Percentiles rank a stretch among this genome's conserved stretches.
These are phyloP conservation scores for Leucocoprinus birnbaumii DNA, from an alignment of 768 basidiomycete species.

Conservation along the genomic window DNA sequence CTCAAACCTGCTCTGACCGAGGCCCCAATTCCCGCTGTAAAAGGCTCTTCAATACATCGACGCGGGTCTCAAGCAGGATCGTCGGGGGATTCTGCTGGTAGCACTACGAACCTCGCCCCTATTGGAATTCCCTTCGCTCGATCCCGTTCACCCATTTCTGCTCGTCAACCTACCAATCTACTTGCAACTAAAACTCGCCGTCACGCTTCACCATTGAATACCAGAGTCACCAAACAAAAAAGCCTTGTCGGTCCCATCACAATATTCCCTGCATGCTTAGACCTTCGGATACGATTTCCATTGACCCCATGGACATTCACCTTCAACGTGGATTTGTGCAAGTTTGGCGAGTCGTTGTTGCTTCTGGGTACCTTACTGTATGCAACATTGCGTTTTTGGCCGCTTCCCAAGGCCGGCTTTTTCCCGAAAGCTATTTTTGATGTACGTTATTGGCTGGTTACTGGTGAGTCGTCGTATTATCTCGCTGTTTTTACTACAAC, in stretches of 20 bases:
- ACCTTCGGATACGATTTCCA: slow-evolving; percentile 42
- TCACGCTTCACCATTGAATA: slow-evolving; percentile 11
- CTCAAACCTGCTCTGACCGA: slow-evolving; percentile 13
- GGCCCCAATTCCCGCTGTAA: slow-evolving; percentile 13
- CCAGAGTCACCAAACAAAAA: slow-evolving; percentile 1
- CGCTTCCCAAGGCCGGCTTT: slow-evolving; percentile 21
- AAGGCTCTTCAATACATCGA: slow-evolving; percentile 18
- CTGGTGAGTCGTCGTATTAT: slow-evolving; percentile 36
- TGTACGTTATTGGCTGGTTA: slow-evolving; percentile 43
- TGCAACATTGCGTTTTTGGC: slow-evolving; percentile 47
- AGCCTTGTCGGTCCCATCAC: slow-evolving; percentile 17
- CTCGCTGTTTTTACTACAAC: slow-evolving; percentile 4
- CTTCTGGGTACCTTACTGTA: slow-evolving; percentile 62
- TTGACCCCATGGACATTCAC: slow-evolving; percentile 36
- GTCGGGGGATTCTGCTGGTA: slow-evolving; percentile 37
- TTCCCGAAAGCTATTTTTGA: slow-evolving; percentile 21
- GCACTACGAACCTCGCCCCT: slow-evolving; percentile 19
- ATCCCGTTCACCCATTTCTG: slow-evolving; percentile 64
- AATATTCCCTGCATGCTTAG: slow-evolving; percentile 47
- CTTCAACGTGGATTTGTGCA: slow-evolving; percentile 60
- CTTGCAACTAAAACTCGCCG: slow-evolving; percentile 7
- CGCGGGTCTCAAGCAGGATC: slow-evolving; percentile 29
- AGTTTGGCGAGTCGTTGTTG: slow-evolving; percentile 60
- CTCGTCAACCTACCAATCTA: slow-evolving; percentile 25
- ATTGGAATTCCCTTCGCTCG: slow-evolving; percentile 54